phyloP scores from a whole-genome alignment of 75 land plant genomes.

The Cryptomeria japonica region DNA sequence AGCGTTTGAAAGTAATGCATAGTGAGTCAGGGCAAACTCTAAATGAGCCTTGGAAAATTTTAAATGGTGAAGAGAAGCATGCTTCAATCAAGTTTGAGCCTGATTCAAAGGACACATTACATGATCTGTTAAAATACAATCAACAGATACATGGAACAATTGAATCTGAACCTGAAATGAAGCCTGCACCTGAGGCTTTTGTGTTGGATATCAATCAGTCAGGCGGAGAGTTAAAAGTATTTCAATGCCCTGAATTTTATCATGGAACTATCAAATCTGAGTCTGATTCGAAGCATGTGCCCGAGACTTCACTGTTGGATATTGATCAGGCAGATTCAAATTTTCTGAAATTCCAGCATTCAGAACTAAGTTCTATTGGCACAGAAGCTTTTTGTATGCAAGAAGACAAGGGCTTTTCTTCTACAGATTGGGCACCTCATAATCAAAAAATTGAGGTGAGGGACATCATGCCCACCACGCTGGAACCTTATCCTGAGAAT shows the following conservation, averaged over 20 bases:
- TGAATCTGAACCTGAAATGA: background rate
- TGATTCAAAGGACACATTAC: background rate
- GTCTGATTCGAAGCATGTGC: background rate
- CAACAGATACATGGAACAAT: background rate
- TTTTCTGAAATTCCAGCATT: background rate
- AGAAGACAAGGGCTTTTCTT: background rate
- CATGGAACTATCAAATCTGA: background rate
- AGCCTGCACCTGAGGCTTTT: background rate
- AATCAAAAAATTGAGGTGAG: constrained; percentile 6
- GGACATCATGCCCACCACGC: too few species aligned
- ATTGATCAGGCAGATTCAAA: background rate
- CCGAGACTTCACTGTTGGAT: background rate
- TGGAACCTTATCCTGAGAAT: constrained; percentile 3
- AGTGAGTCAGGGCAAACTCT: background rate
- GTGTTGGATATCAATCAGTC: background rate
- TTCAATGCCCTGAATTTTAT: background rate
- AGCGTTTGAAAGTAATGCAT: background rate
- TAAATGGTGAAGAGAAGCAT: background rate
- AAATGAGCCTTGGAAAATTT: background rate
- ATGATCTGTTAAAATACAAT: background rate
- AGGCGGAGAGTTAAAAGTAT: background rate
- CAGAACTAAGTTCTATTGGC: background rate
- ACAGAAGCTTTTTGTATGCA: background rate
- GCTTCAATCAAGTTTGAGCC: background rate
- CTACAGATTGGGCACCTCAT: background rate